These are phyloP conservation scores for Cucurbita moschata DNA, from an alignment of 306 rosid genomes.

Conservation along the genomic window DNA sequence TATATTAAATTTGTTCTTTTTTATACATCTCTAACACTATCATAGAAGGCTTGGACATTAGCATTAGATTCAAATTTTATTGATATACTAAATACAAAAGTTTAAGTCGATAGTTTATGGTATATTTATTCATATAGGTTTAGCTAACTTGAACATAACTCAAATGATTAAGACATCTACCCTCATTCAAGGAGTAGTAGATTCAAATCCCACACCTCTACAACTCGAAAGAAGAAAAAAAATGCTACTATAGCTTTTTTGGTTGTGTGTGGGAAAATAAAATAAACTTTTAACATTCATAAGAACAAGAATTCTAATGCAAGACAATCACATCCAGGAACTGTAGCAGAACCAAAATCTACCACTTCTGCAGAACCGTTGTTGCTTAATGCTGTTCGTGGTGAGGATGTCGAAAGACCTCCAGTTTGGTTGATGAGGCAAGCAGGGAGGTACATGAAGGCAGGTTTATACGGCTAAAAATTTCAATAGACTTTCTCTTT, in stretches of 20 bases:
- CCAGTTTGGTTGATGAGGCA: conserved; percentile 99
- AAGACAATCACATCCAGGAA: conserved; percentile 27
- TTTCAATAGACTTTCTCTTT: neutral
- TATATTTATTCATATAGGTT: neutral
- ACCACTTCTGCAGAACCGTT: conserved; percentile 51
- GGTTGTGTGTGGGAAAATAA: neutral
- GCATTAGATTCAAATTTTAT: neutral
- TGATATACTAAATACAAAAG: neutral
- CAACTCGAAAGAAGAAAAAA: too few species aligned
- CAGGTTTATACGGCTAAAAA: conserved; percentile 38
- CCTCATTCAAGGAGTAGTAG: neutral
- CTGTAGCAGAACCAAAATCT: conserved; percentile 45
- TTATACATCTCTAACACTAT: neutral
- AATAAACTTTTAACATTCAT: neutral
- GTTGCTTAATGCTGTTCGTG: conserved; percentile 77
- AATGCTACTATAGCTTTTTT: neutral
- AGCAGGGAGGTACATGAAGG: conserved; percentile 99
- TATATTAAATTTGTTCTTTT: neutral
- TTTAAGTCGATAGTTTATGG: neutral
- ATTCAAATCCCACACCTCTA: neutral
- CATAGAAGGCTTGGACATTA: too few species aligned
- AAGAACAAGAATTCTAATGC: conserved; percentile 9
- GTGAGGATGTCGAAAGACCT: conserved; percentile 73
- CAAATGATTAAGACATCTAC: too few species aligned
- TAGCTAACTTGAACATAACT: too few species aligned